Base-by-base conservation (phyloP, 2,329 filamentous ascomycete genomes). In the Penicillium thymicola region DNA sequence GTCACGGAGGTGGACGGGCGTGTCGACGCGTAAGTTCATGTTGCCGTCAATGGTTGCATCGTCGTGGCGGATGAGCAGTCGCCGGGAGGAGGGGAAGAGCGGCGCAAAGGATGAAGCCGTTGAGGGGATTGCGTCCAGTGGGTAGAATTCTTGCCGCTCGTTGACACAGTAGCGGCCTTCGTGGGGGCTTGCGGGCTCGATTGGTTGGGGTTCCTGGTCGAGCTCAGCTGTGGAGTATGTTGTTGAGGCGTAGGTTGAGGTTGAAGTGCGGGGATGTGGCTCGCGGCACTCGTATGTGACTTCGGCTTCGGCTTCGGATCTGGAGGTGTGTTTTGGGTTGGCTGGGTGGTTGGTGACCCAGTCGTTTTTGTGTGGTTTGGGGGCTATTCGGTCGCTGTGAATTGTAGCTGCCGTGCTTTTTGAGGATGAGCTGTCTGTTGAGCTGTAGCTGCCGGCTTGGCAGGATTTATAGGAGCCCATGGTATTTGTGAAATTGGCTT, bases 1-100 rank as follows among this genome's bases (percentile, higher is more conserved):
- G 40, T 83, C 82, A 27, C 82, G 81, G 27, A 79, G 76, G 27
- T 78, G 75, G 44, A 90, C 83, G 60, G 89, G 80, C 6, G 90
- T 93, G 71, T 96, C 92, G 57, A 97, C 82, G 32, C 92, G 87
- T 55, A 99, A 81, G 71, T 97, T 97, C 91, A 97, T 95, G 79
- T 97, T 96, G 36, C 93, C 93, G 71, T 99, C 93, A 4, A 87
- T 76, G 0, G 92, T 94, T 47, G 90, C 85, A 74, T 97, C 91
- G 71, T 97, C 94, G 71, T 97, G 93, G 28, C 89, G 86, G 68
- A 99, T 91, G 36, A 85, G 85, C 51, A 97, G 78, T 54, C 89
- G 85, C 71, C 91, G 86, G 64, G 87, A 83, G 9, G 92, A 95
- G 11, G 94, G 93, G 72, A 97, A 99, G 51, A 96, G 83, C 52